Evolutionary conservation across 805 yeast species (phyloP).

Genomic region (Yamadazyma endophytica): DNA sequence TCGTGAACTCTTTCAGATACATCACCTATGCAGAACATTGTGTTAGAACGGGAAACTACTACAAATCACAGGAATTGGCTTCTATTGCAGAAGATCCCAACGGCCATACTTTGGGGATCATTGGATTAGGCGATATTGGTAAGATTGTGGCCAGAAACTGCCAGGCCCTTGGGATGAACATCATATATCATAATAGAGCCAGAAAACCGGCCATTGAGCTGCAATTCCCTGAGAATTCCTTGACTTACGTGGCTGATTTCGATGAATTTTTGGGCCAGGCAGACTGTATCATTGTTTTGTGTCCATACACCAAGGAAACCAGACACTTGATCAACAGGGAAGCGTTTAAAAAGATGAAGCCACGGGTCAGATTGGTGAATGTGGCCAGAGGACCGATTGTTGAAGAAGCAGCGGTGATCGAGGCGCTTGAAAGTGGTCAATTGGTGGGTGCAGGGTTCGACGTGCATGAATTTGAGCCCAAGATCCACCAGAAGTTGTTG

Average conservation of each 20-base stretch:
- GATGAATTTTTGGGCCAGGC: conserved; percentile 20
- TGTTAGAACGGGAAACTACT: conserved; percentile 27
- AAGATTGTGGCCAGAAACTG: conserved; percentile 38
- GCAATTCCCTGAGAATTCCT: conserved; percentile 21
- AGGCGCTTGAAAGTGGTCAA: conserved; percentile 36
- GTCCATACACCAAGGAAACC: conserved; percentile 37
- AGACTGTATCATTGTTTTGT: conserved; percentile 31
- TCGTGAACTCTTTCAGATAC: conserved; percentile 30
- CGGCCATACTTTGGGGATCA: conserved; percentile 41
- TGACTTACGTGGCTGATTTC: conserved; percentile 18
- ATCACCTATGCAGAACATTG: conserved; percentile 35
- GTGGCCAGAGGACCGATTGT: conserved; percentile 41
- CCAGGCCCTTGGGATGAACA: conserved; percentile 40
- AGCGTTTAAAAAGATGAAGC: conserved; percentile 21
- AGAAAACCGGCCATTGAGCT: conserved; percentile 24
- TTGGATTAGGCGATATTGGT: conserved; percentile 49
- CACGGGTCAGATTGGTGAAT: conserved; percentile 25
- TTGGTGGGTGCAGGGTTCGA: conserved; percentile 41
- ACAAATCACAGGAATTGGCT: conserved; percentile 24
- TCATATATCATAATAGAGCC: conserved; percentile 38
- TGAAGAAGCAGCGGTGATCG: conserved; percentile 34
- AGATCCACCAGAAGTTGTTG: conserved; percentile 25
- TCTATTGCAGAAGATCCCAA: conserved; percentile 36
- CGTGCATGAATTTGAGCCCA: conserved; percentile 41
- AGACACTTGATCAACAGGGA: conserved; percentile 31